These are phyloP conservation scores for Quambalaria eucalypti DNA, from an alignment of 1,284 basidiomycete species.

Conservation along the genomic window DNA sequence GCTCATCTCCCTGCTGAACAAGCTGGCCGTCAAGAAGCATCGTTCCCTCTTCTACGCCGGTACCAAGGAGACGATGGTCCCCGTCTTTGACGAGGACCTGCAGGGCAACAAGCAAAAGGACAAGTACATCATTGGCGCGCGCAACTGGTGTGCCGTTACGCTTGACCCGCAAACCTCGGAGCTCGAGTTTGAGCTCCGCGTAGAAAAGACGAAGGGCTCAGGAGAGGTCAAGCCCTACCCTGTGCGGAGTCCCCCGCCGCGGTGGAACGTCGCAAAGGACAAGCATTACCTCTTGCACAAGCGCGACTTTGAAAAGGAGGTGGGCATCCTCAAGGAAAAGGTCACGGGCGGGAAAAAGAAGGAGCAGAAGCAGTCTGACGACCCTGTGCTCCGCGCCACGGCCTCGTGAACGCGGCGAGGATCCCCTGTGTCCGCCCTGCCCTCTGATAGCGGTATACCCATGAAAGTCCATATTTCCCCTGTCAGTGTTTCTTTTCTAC, in stretches of 20 bases:
- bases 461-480: too few relatives aligned
- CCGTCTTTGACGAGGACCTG: conserved; percentile 69
- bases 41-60: conserved; percentile 48
- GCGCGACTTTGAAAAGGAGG: conserved; percentile 5
- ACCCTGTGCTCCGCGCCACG: too few relatives aligned
- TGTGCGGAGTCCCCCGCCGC: conserved; percentile 31
- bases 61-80: conserved; percentile 67
- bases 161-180: conserved; percentile 59
- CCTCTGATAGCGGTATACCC: too few relatives aligned
- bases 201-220: conserved; percentile 54
- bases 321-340: background rate
- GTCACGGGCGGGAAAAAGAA: too few relatives aligned
- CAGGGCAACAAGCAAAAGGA: conserved; percentile 60
- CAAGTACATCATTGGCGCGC: conserved; percentile 67
- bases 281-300: conserved; percentile 10
- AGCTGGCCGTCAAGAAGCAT: conserved; percentile 72
- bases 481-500: too few relatives aligned
- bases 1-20: conserved; percentile 71
- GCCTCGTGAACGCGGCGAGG: too few relatives aligned
- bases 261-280: conserved; percentile 12
- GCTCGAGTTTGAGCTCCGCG: conserved; percentile 73
- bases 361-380: too few relatives aligned
- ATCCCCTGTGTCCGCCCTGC: too few relatives aligned
- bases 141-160: conserved; percentile 79
- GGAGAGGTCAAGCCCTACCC: conserved; percentile 37